A percentile compares a stretch with the other conserved stretches of the same genome.
Evolutionary conservation across 2,329 filamentous ascomycete genomes (phyloP).

Genomic region (Cladophialophora yegresii): DNA sequence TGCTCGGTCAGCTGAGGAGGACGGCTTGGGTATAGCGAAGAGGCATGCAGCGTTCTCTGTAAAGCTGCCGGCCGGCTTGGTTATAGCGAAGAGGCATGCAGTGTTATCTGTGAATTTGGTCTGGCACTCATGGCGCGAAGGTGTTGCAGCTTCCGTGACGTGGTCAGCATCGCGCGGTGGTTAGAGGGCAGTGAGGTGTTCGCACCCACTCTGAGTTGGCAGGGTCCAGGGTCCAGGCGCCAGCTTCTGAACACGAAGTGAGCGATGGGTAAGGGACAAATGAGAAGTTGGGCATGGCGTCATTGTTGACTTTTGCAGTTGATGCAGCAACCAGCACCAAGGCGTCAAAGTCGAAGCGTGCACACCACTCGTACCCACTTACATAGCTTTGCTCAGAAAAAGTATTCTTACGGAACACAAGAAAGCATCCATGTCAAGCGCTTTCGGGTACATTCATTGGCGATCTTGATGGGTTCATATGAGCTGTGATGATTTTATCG

Average conservation of each 20-base stretch:
- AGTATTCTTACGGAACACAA: too few relatives aligned
- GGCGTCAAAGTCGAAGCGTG: too few relatives aligned
- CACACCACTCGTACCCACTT: background rate
- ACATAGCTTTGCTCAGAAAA: too few relatives aligned
- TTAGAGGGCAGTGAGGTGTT: background rate
- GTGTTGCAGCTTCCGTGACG: background rate
- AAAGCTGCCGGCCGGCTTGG: too few relatives aligned
- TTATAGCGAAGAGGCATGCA: background rate
- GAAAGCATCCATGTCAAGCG: too few relatives aligned
- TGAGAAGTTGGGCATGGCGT: background rate
- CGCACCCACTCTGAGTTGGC: background rate
- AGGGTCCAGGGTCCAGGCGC: conserved; percentile 3
- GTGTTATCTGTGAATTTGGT: background rate
- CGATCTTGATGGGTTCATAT: too few relatives aligned
- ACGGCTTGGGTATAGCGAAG: background rate
- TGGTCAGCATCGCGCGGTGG: background rate
- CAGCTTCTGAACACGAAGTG: background rate
- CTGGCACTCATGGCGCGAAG: background rate
- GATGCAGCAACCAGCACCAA: background rate
- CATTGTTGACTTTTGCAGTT: conserved; percentile 2
- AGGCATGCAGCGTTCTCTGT: background rate
- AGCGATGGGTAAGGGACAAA: conserved; percentile 1
- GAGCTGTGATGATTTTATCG: too few relatives aligned
- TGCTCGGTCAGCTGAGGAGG: background rate
- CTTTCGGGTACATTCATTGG: too few relatives aligned